Evolutionary conservation across 1,139 yeast species (phyloP), one percentile per base, ranked within the genome.

Genomic region (Blastobotrys malaysiensis): DNA sequence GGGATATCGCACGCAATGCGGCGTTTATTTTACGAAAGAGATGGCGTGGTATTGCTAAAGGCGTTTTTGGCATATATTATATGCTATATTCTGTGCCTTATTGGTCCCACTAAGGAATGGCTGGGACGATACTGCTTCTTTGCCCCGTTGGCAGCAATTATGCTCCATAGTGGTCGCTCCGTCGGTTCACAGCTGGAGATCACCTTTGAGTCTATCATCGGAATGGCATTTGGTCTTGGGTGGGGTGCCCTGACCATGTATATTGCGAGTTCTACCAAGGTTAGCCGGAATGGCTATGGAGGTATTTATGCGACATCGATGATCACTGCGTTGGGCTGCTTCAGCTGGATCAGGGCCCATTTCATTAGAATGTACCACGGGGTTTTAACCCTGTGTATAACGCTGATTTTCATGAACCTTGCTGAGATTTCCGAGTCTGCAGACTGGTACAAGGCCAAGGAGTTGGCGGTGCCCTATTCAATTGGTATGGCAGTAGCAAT

Each of bases 181-280:
- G 55, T 75, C 4, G 81, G 82, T n/a, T 71, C 77, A 1, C 82
- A 78, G 58, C 53, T 80, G 52, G 81, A 79, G 58, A 73, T 78
- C 52, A 70, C 79, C 0, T 5, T 73, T 1, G 67, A 68, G 26
- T 71, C 81, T 0, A 63, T 75, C 1, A 3, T 75, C 7, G 81
- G 82, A 3, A 73, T 76, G 39, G 75, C 77, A n/a, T 66, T 81
- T 5, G 81, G 78, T 1, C 57, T 76, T 31, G 80, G 76, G 0
- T 76, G 79, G 77, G 69, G 77, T 1, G 65, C 77, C 0, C 57
- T 77, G 36, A 76, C 79, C 1, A 62, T 77, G 60, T 76, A 67
- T 53, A 62, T 77, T 1, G 73, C 80, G 2, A 69, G 72, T 0
- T 69, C 74, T 1, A 74, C 79, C 1, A 61, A 61, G 5, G 72